Base-by-base conservation (phyloP, 2,329 filamentous ascomycete species). In the Arthrocladium fulminans region DNA sequence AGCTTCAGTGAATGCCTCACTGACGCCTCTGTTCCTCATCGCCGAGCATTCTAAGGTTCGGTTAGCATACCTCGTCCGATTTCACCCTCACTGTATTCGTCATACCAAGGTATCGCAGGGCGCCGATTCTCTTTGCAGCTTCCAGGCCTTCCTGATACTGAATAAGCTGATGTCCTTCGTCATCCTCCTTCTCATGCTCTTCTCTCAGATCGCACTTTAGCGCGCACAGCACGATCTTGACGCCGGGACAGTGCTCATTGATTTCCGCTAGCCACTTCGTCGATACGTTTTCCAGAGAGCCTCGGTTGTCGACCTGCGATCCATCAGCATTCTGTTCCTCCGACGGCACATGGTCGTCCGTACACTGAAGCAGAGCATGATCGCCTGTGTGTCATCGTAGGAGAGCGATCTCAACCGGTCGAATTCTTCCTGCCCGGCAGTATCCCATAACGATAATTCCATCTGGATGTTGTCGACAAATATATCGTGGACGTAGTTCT, bases 401-500 rank as follows among this genome's bases (percentile, higher is more conserved):
- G 89, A 96, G 48, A 98, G 80, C 55, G 88, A 94, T 62, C 92
- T 86, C 67, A 98, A 73, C 46, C 92, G 83, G 70, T 98, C 92
- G 72, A 97, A 98, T 78, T 98, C 92, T 74, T 98, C 92, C 71
- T 98, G 92, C 22, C 92, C 92, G 32, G 92, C 92, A 0, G 92
- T 98, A 67, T 98, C 92, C 92, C 92, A 98, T 51, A 98, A 77
- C 51, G 90, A 96, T 48, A 98, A 77, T 68, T 98, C 92, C 66
- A 98, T 94, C 70, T 97, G 90, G 45, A 89, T 86, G 64, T 84
- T 89, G 66, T 98, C 92, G 65, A 98, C 92, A 68, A 95, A 98
- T 67, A 98, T 96, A 67, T 98, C 88, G 67, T 98, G 90, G 55
- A 98, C 90, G 69, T 97, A 98, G 71, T 98, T 98, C 68, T 98